These are phyloP conservation scores for Neoboletus magnificus DNA, from an alignment of 768 basidiomycete species.

Conservation along the genomic window DNA sequence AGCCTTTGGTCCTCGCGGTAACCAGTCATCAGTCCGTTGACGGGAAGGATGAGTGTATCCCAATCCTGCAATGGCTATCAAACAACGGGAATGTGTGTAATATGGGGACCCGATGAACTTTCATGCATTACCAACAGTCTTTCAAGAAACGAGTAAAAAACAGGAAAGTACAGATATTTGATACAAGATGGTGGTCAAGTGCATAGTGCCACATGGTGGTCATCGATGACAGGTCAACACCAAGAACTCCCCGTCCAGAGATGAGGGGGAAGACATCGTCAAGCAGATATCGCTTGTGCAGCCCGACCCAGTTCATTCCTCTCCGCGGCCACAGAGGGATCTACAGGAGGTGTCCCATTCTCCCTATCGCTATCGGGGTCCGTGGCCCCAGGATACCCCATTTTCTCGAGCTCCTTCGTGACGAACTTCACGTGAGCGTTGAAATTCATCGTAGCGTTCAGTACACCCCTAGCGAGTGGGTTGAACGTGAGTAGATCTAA, in stretches of 20 bases:
- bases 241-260: background rate
- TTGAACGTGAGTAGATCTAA: constrained; percentile 1
- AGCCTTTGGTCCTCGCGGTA: background rate
- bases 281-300: constrained; percentile 19
- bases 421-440: constrained; percentile 71
- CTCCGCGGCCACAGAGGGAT: constrained; percentile 8
- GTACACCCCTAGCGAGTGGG: constrained; percentile 43
- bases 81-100: constrained; percentile 8
- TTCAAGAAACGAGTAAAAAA: background rate
- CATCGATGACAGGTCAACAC: constrained; percentile 4
- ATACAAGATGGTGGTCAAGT: background rate
- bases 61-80: constrained; percentile 7
- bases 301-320: constrained; percentile 22
- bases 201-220: background rate
- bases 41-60: background rate
- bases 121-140: constrained; percentile 5
- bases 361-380: background rate
- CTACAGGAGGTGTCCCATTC: background rate
- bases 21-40: background rate
- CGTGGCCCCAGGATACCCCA: constrained; percentile 24
- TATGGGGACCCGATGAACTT: background rate
- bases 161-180: background rate
- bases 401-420: constrained; percentile 57
- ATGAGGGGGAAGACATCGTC: background rate
- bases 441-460: constrained; percentile 60